A percentile compares a stretch with the other conserved stretches of the same genome.
Evolutionary conservation across 208 protist genomes (phyloP).

Genomic region (Leishmania mexicana): DNA sequence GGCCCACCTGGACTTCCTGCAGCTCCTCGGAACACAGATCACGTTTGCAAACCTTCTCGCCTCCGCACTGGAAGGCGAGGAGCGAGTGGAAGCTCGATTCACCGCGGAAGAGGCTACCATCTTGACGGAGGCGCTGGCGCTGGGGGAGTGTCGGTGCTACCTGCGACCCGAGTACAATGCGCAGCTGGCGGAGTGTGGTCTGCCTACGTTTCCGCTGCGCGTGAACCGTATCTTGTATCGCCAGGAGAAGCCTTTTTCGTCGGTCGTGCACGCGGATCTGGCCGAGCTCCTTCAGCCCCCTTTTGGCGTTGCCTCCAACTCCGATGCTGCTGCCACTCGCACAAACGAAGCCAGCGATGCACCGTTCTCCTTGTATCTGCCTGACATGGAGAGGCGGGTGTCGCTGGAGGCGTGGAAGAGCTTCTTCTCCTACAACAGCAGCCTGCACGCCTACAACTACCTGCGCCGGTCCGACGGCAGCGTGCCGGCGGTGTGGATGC

Average conservation of each 20-base stretch:
- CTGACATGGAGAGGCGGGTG: constrained; percentile 10
- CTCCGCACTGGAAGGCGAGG: constrained; percentile 62
- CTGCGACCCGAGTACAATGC: constrained; percentile 43
- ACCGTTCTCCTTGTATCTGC: constrained; percentile 25
- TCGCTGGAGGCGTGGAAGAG: constrained; percentile 18
- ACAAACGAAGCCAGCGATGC: neutral
- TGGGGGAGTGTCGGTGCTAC: constrained; percentile 79
- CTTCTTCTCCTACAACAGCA: constrained; percentile 74
- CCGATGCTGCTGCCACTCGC: neutral
- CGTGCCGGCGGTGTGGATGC: constrained; percentile 51
- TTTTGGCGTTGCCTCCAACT: too few relatives aligned
- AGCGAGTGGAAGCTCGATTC: constrained; percentile 69
- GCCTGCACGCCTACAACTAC: constrained; percentile 76
- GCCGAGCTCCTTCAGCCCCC: constrained; percentile 32
- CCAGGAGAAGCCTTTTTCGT: constrained; percentile 51
- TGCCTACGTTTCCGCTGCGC: constrained; percentile 41
- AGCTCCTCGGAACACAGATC: constrained; percentile 68
- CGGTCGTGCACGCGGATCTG: constrained; percentile 50
- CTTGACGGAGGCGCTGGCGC: constrained; percentile 57
- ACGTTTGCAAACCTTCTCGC: constrained; percentile 75
- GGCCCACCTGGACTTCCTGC: constrained; percentile 43
- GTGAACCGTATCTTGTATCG: constrained; percentile 58
- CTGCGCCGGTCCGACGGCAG: constrained; percentile 68
- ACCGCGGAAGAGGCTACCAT: constrained; percentile 61
- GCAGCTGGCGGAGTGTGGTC: constrained; percentile 21